phyloP scores from a whole-genome alignment of 257 asterid genomes.

The Ocimum tenuiflorum region DNA sequence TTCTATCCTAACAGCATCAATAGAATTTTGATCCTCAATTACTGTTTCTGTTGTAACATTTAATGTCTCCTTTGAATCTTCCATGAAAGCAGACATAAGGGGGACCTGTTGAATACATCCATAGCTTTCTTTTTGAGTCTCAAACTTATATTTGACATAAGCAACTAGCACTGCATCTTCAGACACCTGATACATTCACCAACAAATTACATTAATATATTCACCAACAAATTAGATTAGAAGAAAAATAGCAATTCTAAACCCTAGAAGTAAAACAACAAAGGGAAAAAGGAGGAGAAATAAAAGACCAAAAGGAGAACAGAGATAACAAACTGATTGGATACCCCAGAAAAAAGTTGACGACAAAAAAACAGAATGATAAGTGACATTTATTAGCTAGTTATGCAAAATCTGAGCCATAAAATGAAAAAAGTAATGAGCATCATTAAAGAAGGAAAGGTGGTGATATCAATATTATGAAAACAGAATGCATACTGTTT shows the following conservation, averaged over 20 bases:
- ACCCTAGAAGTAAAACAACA: not conserved
- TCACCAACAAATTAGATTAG: slow-evolving; percentile 6
- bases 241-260: not conserved
- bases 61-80: slow-evolving; percentile 32
- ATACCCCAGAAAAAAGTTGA: no score
- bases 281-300: not conserved
- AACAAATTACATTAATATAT: no score
- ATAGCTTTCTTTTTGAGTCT: slow-evolving; percentile 25
- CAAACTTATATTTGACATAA: slow-evolving; percentile 30
- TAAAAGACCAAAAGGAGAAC: no score
- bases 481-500: slow-evolving; percentile 42
- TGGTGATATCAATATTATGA: not conserved
- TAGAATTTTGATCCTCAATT: slow-evolving; percentile 28
- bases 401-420: no score
- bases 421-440: no score
- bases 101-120: slow-evolving; percentile 27
- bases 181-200: slow-evolving; percentile 48
- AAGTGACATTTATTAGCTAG: no score
- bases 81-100: slow-evolving; percentile 21
- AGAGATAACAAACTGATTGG: no score
- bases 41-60: slow-evolving; percentile 9
- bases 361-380: no score
- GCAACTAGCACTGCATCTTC: slow-evolving; percentile 53
- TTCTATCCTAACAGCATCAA: slow-evolving; percentile 8
- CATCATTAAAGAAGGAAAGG: no score